Base-by-base conservation (phyloP, 768 basidiomycete species). In the Solioccasus polychromus region DNA sequence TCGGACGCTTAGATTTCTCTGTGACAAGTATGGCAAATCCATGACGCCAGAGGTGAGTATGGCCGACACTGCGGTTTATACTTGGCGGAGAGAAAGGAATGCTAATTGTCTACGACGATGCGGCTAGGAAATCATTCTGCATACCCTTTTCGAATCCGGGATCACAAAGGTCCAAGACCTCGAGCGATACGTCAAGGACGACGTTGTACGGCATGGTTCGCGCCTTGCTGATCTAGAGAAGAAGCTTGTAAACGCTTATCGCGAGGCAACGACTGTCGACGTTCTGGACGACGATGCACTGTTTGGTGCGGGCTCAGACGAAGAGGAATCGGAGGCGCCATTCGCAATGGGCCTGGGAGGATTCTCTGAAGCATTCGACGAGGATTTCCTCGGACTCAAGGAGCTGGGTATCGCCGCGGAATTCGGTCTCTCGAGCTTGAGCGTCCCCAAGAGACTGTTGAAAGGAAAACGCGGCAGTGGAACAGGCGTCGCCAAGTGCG, bases 141-240 rank as follows among this genome's bases (percentile, higher is more conserved):
- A 95, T 62, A 87, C 91, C 1, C 70, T 97, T 15, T 90, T 93
- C 53, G 92, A 96, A 68, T 89, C 87, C 48, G 94, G 94, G 5
- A 81, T 79, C 7, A 80, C 89, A 0, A 78, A 81, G 44, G 70
- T 92, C 8, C 75, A 82, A 57, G 85, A 89, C 50, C 77, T 98
- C 1, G 91, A 94, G 54, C 76, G 83, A 11, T 93, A 96, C 61
- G 80, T 97, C 60, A 80, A 80, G 39, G 93, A 97, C 50, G 95
- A 96, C 49, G 76, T 98, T 31, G 73, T 91, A 55, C 77, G 89
- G 35, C 85, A 95, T 58, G 89, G 91, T 8, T 64, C 74, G 8
- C 80, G 91, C 39, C 68, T 98, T 18, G 58, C 65, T 2, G 93
- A 94, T 35, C 70, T 94, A 40, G 87, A 91, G 69, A 86, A 87